Percentiles rank a stretch among this genome's conserved stretches.
These are phyloP conservation scores for Colletotrichum spinosum DNA, from an alignment of 2,329 filamentous ascomycete genomes.

Conservation along the genomic window DNA sequence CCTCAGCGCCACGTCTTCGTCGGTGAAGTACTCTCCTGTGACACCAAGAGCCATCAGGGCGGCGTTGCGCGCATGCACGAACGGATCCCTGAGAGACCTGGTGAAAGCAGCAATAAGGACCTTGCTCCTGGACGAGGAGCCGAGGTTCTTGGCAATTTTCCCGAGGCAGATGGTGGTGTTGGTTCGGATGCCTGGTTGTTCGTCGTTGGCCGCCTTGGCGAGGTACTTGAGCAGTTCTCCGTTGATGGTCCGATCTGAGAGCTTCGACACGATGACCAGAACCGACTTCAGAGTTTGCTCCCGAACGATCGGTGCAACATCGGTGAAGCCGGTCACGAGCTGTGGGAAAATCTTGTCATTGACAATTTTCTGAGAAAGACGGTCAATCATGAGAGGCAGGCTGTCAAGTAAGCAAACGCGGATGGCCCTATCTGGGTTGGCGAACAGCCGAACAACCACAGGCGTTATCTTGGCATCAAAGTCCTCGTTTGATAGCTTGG, in stretches of 20 bases:
- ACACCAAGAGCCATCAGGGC: conserved; percentile 87
- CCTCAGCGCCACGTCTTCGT: conserved; percentile 88
- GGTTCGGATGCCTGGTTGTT: conserved; percentile 95
- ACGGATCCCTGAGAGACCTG: conserved; percentile 89
- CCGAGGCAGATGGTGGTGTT: conserved; percentile 98
- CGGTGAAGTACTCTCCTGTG: conserved; percentile 86
- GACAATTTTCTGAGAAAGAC: conserved; percentile 86
- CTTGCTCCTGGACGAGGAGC: conserved; percentile 82
- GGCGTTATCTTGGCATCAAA: conserved; percentile 88
- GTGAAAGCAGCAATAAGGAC: conserved; percentile 94
- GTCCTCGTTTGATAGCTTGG: conserved; percentile 89
- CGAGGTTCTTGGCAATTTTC: conserved; percentile 93
- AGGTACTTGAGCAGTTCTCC: conserved; percentile 91
- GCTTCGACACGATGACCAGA: conserved; percentile 85
- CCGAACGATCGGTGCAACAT: conserved; percentile 88
- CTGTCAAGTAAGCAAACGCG: conserved; percentile 92
- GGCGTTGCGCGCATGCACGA: conserved; percentile 93
- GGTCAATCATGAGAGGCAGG: conserved; percentile 90
- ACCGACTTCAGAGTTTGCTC: conserved; percentile 98
- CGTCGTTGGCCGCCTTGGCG: conserved; percentile 96
- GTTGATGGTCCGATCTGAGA: conserved; percentile 93
- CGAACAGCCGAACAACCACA: conserved; percentile 87
- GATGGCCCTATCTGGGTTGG: conserved; percentile 90
- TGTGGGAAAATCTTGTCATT: conserved; percentile 98
- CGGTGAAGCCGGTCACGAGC: conserved; percentile 94